Conservation (phyloP, 176 grass and related monocot genomes). For the Aegilops sharonensis region DNA sequence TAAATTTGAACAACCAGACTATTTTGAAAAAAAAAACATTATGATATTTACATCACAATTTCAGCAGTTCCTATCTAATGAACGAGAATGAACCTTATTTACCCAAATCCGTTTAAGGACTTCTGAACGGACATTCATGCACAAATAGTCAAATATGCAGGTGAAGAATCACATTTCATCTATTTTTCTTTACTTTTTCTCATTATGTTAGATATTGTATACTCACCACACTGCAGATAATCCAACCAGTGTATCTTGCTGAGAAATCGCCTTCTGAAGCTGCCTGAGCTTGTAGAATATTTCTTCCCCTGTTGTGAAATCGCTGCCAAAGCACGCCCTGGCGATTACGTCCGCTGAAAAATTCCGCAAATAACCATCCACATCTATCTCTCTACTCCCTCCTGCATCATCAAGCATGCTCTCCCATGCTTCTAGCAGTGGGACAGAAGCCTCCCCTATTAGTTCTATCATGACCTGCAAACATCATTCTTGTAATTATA, state of each 20-base stretch:
- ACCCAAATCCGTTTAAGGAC: background rate
- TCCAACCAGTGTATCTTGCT: background rate
- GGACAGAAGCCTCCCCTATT: slow-evolving; percentile 43
- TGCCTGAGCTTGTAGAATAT: slow-evolving; percentile 29
- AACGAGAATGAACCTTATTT: background rate
- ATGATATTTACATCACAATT: background rate
- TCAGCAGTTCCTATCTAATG: background rate
- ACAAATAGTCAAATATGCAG: background rate
- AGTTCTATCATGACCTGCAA: slow-evolving; percentile 60
- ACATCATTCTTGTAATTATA: background rate
- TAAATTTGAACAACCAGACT: background rate
- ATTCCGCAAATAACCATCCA: slow-evolving; percentile 53
- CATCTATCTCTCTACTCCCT: slow-evolving; percentile 57
- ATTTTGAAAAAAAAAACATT: background rate
- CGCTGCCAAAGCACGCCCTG: slow-evolving; percentile 43
- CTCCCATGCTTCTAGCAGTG: slow-evolving; percentile 56
- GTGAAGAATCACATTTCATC: background rate
- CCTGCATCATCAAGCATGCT: slow-evolving; percentile 32
- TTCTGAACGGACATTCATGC: background rate
- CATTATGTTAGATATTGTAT: background rate
- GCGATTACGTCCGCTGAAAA: slow-evolving; percentile 68
- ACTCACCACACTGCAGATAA: slow-evolving; percentile 16
- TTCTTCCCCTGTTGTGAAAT: slow-evolving; percentile 4
- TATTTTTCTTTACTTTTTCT: background rate
- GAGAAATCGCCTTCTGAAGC: slow-evolving; percentile 10